Conservation (phyloP, 768 basidiomycete species). For the Hericium coralloides region DNA sequence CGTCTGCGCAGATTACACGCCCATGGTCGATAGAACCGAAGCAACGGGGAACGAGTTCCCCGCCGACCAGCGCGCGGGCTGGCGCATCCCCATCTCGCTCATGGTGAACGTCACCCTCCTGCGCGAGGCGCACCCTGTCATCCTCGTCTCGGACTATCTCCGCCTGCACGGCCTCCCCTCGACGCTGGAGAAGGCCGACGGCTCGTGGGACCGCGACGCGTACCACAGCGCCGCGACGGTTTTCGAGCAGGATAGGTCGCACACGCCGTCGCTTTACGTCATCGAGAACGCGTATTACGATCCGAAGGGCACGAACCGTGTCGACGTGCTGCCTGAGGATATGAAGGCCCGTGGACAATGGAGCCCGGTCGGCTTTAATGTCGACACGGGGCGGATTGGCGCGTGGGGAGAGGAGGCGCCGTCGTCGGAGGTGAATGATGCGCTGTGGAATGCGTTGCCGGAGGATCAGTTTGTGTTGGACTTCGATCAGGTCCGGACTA, state of each 20-base stretch:
- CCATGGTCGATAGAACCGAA: conserved; percentile 37
- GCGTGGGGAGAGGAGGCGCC: background rate
- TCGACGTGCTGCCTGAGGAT: conserved; percentile 26
- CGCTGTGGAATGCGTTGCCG: background rate
- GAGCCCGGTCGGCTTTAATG: conserved; percentile 13
- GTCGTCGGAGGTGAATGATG: background rate
- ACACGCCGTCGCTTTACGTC: conserved; percentile 20
- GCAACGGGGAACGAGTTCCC: conserved; percentile 29
- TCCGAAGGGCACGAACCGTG: conserved; percentile 25
- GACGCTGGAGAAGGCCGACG: conserved; percentile 26
- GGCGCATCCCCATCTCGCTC: conserved; percentile 26
- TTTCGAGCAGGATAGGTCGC: conserved; percentile 14
- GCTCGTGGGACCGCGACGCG: conserved; percentile 27
- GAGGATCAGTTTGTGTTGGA: background rate
- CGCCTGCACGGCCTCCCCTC: conserved; percentile 29
- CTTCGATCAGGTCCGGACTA: conserved; percentile 1
- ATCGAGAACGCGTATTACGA: conserved; percentile 36
- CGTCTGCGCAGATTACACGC: conserved; percentile 31
- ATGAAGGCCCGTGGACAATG: conserved; percentile 25
- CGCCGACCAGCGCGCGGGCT: conserved; percentile 26
- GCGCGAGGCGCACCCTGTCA: conserved; percentile 26
- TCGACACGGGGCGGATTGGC: conserved; percentile 6
- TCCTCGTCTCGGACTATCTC: conserved; percentile 36
- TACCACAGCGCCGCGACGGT: conserved; percentile 25
- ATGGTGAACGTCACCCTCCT: conserved; percentile 37